Evolutionary conservation across 352 stramenopile species (phyloP), one percentile per base, ranked within the genome.

Genomic region (Thalassiosira mediterranea): DNA sequence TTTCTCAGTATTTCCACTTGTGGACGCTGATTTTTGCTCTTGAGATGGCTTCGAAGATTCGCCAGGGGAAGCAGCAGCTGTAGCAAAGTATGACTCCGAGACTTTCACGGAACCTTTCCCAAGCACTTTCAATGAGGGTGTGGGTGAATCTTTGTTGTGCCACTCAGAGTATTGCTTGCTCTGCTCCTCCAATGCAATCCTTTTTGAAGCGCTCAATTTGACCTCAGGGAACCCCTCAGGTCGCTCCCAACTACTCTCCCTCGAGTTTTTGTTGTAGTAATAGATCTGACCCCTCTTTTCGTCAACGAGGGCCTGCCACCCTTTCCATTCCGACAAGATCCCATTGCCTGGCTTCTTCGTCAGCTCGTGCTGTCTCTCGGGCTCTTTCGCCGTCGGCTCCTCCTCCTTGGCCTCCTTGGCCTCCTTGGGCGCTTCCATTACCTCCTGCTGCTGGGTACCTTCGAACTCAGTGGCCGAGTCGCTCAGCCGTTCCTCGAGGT

Each of bases 201-300:
- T 26, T 17, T 68, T 76, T 8, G 25, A 49, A 15, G 66, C 57
- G 47, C 56, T 76, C 47, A 76, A 42, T 68, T 69, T 68, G 28
- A 69, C 59, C 5, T 49, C 29, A 4, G 66, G 66, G 54, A 69
- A 76, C 31, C 56, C 64, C 1, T 52, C 26, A 0, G 81, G 81
- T 47, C 38, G 11, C 31, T 86, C 77, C 81, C 81, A 88, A 10
- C 59, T 63, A 38, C 46, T 83, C 56, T 79, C 73, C 32, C 68
- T 56, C 10, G 72, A 83, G 0, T 28, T 51, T 21, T 44, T 52
- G 48, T 88, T 82, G 67, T 84, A 83, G 44, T 86, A 88, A 52
- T 86, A 88, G 25, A 75, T 62, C 31, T 56, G 51, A 3, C 81
- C 81, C 3, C 66, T 46, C 31, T 58, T 62, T n/a, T 63, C 32